Evolutionary conservation across 139 green algal species (phyloP), one percentile per base, ranked within the genome.

Genomic region (Chlamydomonas schloesseri): DNA sequence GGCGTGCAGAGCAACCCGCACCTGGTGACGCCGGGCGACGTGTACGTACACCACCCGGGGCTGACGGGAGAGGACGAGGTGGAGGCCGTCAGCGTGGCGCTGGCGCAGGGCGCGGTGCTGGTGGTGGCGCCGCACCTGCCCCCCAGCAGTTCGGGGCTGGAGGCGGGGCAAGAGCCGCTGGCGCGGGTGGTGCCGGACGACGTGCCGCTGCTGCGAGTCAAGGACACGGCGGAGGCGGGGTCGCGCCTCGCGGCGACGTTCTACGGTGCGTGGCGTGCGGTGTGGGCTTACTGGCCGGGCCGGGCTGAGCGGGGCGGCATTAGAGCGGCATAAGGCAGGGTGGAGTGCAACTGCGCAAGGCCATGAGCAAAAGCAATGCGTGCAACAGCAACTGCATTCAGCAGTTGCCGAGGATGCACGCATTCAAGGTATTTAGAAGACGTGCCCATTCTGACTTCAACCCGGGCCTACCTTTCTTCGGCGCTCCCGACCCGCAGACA

Each of bases 161-260:
- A 68, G 10, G 14, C 78, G 1, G 20, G 14, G 3, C 46, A 31
- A 9, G 78, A 74, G 34, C 64, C 65, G 29, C 36, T 85, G 13
- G 24, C 2, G 1, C 0, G 67, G 15, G 88, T 88, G 36, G n/a
- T 93, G 23, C 37, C 83, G 50, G 77, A 88, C 21, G 28, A 86
- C 11, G 58, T 94, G n/a, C 91, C 91, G n/a, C 80, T 94, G 50
- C 23, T 93, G 15, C 84, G 87, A 3, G 82, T 94, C 65, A 68
- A 88, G 29, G 92, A 94, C 72, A 75, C 75, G 18, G 31, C 67
- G 0, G 93, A 91, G 31, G 71, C 90, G 21, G 70, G 89, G 29
- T 55, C 87, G 31, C 69, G 88, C 0, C 72, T 97, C 28, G 93
- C 94, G 29, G 87, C 85, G 8, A 93, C 94, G 0, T 96, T 97